Evolutionary conservation across 139 green algal genomes (phyloP).

Genomic region (Axilococcus clingmanii): DNA sequence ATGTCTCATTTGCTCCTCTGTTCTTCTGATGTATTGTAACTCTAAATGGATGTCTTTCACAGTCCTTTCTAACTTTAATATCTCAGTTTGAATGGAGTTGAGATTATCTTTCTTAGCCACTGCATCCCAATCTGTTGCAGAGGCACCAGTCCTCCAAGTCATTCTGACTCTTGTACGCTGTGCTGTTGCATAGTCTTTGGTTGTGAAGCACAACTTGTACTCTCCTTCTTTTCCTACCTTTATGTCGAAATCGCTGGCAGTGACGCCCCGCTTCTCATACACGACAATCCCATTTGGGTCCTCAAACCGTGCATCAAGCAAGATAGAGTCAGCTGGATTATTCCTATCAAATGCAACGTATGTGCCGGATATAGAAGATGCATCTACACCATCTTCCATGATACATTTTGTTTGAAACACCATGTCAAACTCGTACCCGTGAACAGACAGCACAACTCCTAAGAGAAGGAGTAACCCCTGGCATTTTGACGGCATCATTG

Average conservation of each 20-base stretch:
- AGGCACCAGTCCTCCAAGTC: slow-evolving; percentile 79
- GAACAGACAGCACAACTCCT: too few relatives aligned
- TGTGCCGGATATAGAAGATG: slow-evolving; percentile 5
- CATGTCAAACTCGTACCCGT: slow-evolving; percentile 17
- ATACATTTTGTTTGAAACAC: slow-evolving; percentile 36
- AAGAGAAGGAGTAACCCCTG: too few relatives aligned
- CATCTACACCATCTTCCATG: slow-evolving; percentile 24
- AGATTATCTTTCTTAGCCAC: slow-evolving; percentile 94
- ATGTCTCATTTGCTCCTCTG: slow-evolving; percentile 81
- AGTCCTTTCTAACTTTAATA: slow-evolving; percentile 49
- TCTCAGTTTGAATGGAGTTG: slow-evolving; percentile 67
- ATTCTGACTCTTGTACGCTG: slow-evolving; percentile 56
- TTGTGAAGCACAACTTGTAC: slow-evolving; percentile 84
- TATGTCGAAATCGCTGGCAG: slow-evolving; percentile 66
- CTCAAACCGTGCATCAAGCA: slow-evolving; percentile 13
- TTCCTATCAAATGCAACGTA: slow-evolving; percentile 9
- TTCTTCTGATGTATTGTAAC: slow-evolving; percentile 62
- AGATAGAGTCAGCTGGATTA: background rate
- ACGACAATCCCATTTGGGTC: slow-evolving; percentile 11
- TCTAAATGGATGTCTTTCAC: slow-evolving; percentile 69
- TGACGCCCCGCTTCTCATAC: slow-evolving; percentile 12
- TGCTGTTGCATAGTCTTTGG: slow-evolving; percentile 42
- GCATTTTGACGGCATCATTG: too few relatives aligned
- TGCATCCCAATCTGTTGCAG: slow-evolving; percentile 72
- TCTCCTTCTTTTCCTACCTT: slow-evolving; percentile 61